Percentiles rank a stretch among this genome's conserved stretches.
Conservation (phyloP, 1,284 basidiomycete species). For the Trichosporon asahii region DNA sequence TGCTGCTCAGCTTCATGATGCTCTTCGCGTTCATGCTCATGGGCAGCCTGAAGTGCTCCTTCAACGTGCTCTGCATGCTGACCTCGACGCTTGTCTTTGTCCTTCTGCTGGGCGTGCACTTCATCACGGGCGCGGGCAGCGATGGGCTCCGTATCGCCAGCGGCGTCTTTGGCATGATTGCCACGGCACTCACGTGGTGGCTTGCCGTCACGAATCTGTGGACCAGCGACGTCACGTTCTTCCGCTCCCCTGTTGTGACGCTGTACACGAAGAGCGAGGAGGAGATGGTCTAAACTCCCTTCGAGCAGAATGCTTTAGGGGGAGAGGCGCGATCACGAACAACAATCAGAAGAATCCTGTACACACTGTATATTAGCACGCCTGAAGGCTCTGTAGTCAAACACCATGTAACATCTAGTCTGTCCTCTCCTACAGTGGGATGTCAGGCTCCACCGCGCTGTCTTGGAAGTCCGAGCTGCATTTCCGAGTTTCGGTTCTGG, state of each 20-base stretch:
- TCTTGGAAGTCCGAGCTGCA: too few relatives aligned
- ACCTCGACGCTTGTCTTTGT: neutral
- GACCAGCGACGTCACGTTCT: neutral
- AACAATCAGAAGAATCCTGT: neutral
- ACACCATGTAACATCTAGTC: too few relatives aligned
- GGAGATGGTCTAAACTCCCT: neutral
- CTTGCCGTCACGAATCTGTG: neutral
- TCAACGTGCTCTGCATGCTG: neutral
- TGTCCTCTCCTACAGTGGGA: too few relatives aligned
- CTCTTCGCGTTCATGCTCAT: neutral
- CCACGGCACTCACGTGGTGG: constrained; percentile 3
- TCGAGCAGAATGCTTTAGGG: too few relatives aligned
- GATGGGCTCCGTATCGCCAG: neutral
- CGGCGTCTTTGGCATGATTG: neutral
- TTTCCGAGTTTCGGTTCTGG: too few relatives aligned
- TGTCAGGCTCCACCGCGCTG: too few relatives aligned
- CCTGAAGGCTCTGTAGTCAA: too few relatives aligned
- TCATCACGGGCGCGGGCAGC: neutral
- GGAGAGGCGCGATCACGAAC: neutral
- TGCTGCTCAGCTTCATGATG: constrained; percentile 3
- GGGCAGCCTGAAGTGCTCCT: neutral
- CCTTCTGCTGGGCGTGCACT: neutral
- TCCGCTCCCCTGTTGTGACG: neutral
- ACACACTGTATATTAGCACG: too few relatives aligned
- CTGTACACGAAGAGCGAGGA: neutral